These are phyloP conservation scores for Celoporthe dispersa DNA, from an alignment of 2,329 filamentous ascomycete genomes.

Conservation along the genomic window DNA sequence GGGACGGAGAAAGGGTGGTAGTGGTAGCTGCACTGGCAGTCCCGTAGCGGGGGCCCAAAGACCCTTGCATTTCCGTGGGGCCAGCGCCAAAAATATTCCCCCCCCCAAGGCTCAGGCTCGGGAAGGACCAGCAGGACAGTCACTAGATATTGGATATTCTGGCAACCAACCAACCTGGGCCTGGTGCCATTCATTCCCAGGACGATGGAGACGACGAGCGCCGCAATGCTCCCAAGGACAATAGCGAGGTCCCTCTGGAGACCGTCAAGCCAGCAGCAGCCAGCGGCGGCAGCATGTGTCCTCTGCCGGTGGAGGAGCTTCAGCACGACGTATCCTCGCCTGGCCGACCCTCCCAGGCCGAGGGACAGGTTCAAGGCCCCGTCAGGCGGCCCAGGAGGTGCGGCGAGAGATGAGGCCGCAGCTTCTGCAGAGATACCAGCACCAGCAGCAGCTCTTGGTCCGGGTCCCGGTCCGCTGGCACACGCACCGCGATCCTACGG, in stretches of 20 bases:
- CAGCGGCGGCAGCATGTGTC: constrained; percentile 44
- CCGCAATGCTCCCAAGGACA: constrained; percentile 23
- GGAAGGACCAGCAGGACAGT: neutral
- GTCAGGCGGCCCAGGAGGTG: neutral
- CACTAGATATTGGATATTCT: neutral
- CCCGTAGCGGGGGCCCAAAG: neutral
- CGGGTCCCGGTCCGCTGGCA: constrained; percentile 51
- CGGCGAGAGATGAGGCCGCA: neutral
- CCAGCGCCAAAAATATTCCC: constrained; percentile 24
- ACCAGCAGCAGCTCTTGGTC: constrained; percentile 18
- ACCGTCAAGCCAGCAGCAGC: constrained; percentile 2
- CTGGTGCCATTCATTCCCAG: neutral
- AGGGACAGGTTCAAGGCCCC: neutral
- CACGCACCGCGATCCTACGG: constrained; percentile 65
- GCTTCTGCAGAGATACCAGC: constrained; percentile 6
- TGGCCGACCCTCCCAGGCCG: constrained; percentile 28
- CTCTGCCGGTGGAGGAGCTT: constrained; percentile 58
- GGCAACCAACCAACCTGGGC: neutral
- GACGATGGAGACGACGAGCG: neutral
- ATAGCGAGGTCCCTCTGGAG: constrained; percentile 7
- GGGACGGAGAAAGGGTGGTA: too few species aligned
- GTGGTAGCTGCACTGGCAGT: neutral
- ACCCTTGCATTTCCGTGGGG: constrained; percentile 10
- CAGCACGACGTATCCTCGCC: constrained; percentile 47
- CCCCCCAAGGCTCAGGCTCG: neutral